Percentiles rank a stretch among this genome's conserved stretches.
Evolutionary conservation across 768 basidiomycete genomes (phyloP).

Genomic region (Tephrocybe rancida): DNA sequence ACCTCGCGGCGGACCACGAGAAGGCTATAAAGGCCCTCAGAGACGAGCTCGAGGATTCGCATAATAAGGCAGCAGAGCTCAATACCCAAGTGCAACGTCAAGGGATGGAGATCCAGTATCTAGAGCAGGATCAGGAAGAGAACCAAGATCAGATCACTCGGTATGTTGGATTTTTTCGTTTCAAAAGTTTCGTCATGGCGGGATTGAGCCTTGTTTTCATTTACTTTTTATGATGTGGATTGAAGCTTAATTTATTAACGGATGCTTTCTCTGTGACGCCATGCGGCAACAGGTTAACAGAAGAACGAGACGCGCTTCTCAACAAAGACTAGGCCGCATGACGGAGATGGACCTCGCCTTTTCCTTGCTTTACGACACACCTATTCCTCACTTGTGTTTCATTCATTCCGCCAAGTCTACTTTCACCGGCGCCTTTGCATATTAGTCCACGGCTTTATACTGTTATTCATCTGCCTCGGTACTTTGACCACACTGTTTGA

Average conservation of each 20-base stretch:
- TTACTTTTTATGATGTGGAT: constrained; percentile 47
- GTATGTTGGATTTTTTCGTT: constrained; percentile 69
- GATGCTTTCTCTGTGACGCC: constrained; percentile 20
- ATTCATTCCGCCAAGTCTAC: constrained; percentile 1
- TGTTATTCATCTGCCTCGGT: constrained; percentile 12
- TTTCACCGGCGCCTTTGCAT: too few species aligned
- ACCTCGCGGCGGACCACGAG: constrained; percentile 70
- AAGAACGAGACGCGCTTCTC: constrained; percentile 56
- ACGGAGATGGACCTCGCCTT: constrained; percentile 6
- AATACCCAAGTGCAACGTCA: constrained; percentile 67
- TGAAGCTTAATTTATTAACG: constrained; percentile 41
- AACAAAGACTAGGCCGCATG: constrained; percentile 29
- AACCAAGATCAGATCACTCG: constrained; percentile 72
- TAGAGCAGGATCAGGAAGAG: constrained; percentile 82
- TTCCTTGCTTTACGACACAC: constrained; percentile 7
- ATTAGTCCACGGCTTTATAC: neutral
- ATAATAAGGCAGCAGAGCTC: constrained; percentile 51
- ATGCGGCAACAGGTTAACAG: constrained; percentile 60
- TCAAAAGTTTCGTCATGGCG: constrained; percentile 57
- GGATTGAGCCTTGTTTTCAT: constrained; percentile 56
- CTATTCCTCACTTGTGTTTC: constrained; percentile 6
- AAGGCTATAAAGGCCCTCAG: constrained; percentile 53
- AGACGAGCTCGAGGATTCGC: constrained; percentile 58
- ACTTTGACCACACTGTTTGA: constrained; percentile 9
- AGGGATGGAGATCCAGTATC: constrained; percentile 79